phyloP scores from a whole-genome alignment of 495 filamentous ascomycete genomes.

The Aspergillus wentii region DNA sequence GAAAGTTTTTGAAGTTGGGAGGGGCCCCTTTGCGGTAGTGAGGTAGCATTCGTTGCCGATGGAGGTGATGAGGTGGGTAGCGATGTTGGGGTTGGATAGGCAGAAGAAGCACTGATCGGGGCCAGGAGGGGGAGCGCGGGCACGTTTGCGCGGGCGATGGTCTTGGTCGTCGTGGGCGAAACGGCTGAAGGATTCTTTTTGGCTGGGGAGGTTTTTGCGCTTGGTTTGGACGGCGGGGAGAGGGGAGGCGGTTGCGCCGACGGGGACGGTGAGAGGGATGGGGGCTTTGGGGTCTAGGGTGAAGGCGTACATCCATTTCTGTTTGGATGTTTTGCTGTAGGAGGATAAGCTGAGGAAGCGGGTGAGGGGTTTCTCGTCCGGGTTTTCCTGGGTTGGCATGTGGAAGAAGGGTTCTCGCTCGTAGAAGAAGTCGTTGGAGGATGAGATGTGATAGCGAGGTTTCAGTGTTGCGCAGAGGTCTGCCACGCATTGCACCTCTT shows the following conservation, averaged over 20 bases:
- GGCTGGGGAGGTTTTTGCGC: slow-evolving; percentile 50
- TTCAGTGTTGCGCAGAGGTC: slow-evolving; percentile 72
- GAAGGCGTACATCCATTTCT: slow-evolving; percentile 91
- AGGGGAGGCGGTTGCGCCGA: slow-evolving; percentile 67
- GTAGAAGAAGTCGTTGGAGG: slow-evolving; percentile 64
- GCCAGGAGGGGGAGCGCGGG: slow-evolving; percentile 56
- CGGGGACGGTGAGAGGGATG: slow-evolving; percentile 50
- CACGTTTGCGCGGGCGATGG: slow-evolving; percentile 48
- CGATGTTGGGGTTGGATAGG: slow-evolving; percentile 73
- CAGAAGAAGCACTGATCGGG: slow-evolving; percentile 93
- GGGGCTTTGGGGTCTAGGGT: slow-evolving; percentile 62
- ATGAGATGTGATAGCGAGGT: slow-evolving; percentile 84
- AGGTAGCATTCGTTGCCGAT: slow-evolving; percentile 83
- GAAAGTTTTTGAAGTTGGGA: slow-evolving; percentile 65
- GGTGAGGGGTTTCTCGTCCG: slow-evolving; percentile 56
- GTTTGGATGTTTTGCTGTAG: slow-evolving; percentile 64
- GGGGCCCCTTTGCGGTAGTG: slow-evolving; percentile 86
- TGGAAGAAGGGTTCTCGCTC: slow-evolving; percentile 94
- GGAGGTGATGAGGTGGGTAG: slow-evolving; percentile 81
- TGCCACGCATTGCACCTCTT: slow-evolving; percentile 53
- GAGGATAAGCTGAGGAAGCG: slow-evolving; percentile 85
- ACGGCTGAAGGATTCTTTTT: slow-evolving; percentile 52
- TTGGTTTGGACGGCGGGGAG: slow-evolving; percentile 52
- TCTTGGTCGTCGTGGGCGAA: slow-evolving; percentile 45
- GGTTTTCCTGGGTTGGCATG: slow-evolving; percentile 46